A percentile compares a stretch with the other conserved stretches of the same genome.
phyloP scores from a whole-genome alignment of 2,329 filamentous ascomycete genomes.

The Calonectria multiphialidica region DNA sequence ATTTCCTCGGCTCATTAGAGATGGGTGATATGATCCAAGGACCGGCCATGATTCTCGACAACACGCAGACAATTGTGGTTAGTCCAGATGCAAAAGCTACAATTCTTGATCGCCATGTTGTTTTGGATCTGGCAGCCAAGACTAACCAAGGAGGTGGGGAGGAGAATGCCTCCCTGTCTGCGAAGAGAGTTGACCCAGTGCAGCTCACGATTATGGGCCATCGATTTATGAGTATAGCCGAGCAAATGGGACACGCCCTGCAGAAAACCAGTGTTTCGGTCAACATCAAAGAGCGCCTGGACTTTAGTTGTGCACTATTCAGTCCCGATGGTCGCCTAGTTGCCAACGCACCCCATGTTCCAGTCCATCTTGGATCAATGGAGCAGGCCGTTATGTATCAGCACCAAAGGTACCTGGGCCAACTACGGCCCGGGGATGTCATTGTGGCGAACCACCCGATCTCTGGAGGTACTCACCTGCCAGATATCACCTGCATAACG shows the following conservation, averaged over 20 bases:
- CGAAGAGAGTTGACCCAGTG: conserved; percentile 71
- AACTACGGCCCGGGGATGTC: conserved; percentile 36
- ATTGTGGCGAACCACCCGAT: conserved; percentile 41
- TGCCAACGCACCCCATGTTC: conserved; percentile 36
- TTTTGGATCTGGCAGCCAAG: conserved; percentile 45
- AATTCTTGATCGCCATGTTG: conserved; percentile 49
- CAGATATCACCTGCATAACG: conserved; percentile 70
- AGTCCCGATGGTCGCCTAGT: conserved; percentile 61
- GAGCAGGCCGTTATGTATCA: conserved; percentile 38
- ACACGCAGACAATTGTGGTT: conserved; percentile 80
- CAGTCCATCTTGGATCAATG: conserved; percentile 38
- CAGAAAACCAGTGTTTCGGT: conserved; percentile 85
- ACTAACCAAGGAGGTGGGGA: neutral
- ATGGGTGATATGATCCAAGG: conserved; percentile 38
- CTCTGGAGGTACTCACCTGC: conserved; percentile 53
- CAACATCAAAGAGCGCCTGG: conserved; percentile 84
- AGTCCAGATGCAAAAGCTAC: conserved; percentile 55
- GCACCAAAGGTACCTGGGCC: conserved; percentile 31
- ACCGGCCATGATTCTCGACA: conserved; percentile 70
- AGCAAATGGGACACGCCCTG: conserved; percentile 85
- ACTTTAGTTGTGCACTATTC: conserved; percentile 86
- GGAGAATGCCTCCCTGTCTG: conserved; percentile 2
- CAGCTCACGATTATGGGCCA: conserved; percentile 83
- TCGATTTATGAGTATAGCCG: conserved; percentile 86
- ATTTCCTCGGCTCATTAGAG: conserved; percentile 35